A percentile compares a stretch with the other conserved stretches of the same genome.
Conservation (phyloP, 177 flowering plant genomes). For the Vitis hybrid region DNA sequence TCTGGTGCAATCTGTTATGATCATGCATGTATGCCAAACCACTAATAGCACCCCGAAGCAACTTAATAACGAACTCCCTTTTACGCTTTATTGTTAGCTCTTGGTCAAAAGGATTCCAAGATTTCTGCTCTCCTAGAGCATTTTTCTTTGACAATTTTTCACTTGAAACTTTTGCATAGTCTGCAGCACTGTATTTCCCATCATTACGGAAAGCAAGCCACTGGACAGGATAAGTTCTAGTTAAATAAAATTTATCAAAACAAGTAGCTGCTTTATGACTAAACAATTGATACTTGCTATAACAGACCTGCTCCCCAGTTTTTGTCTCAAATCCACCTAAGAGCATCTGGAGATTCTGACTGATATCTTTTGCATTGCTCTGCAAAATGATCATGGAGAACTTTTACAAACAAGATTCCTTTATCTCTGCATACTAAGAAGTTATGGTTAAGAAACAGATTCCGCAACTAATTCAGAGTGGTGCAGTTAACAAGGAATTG, state of each 20-base stretch:
- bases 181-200: slow-evolving; percentile 89
- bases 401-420: background rate
- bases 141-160: slow-evolving; percentile 47
- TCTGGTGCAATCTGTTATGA: slow-evolving; percentile 84
- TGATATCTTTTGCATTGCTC: slow-evolving; percentile 51
- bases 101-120: slow-evolving; percentile 70
- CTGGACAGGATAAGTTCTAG: slow-evolving; percentile 38
- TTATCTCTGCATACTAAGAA: background rate
- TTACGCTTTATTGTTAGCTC: slow-evolving; percentile 54
- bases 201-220: slow-evolving; percentile 93
- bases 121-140: slow-evolving; percentile 30
- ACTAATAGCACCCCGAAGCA: slow-evolving; percentile 64
- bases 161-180: slow-evolving; percentile 71
- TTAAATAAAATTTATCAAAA: slow-evolving; percentile 10
- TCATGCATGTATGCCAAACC: slow-evolving; percentile 92
- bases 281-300: slow-evolving; percentile 2
- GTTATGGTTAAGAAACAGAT: background rate
- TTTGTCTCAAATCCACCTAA: slow-evolving; percentile 95
- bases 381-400: slow-evolving; percentile 24
- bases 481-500: too few species aligned
- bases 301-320: slow-evolving; percentile 89
- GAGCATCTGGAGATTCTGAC: slow-evolving; percentile 65
- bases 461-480: background rate
- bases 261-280: background rate
- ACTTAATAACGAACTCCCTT: slow-evolving; percentile 56